Evolutionary conservation across 1,139 yeast species (phyloP).

Genomic region (Citeromyces siamensis): DNA sequence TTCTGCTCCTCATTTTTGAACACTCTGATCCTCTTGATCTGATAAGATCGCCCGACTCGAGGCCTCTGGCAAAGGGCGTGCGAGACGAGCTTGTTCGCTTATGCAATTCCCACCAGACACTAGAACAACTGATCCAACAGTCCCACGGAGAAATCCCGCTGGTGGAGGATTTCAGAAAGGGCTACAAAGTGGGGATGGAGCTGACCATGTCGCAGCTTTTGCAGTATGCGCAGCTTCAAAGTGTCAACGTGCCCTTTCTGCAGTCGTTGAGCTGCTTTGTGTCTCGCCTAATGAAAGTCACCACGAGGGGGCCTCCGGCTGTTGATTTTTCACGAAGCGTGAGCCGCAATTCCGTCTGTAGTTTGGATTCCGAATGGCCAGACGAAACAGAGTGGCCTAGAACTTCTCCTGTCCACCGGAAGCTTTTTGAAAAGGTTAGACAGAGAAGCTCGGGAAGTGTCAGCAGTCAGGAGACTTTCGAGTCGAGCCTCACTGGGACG

Average conservation of each 20-base stretch:
- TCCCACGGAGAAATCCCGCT: neutral
- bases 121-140: neutral
- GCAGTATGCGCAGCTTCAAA: neutral
- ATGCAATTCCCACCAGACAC: neutral
- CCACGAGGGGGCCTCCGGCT: neutral
- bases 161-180: neutral
- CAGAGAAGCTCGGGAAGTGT: neutral
- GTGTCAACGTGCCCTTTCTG: neutral
- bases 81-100: neutral
- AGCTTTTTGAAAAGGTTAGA: neutral
- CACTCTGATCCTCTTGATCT: neutral
- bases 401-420: neutral
- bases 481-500: no score
- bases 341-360: neutral
- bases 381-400: neutral
- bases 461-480: conserved; percentile 1
- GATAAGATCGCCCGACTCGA: neutral
- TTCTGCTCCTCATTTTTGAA: neutral
- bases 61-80: neutral
- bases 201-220: neutral
- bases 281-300: neutral
- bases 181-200: neutral
- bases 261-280: neutral
- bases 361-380: conserved; percentile 1
- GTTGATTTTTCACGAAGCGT: neutral